Evolutionary conservation across 2,329 filamentous ascomycete species (phyloP).

Genomic region (Penicillium sp.): DNA sequence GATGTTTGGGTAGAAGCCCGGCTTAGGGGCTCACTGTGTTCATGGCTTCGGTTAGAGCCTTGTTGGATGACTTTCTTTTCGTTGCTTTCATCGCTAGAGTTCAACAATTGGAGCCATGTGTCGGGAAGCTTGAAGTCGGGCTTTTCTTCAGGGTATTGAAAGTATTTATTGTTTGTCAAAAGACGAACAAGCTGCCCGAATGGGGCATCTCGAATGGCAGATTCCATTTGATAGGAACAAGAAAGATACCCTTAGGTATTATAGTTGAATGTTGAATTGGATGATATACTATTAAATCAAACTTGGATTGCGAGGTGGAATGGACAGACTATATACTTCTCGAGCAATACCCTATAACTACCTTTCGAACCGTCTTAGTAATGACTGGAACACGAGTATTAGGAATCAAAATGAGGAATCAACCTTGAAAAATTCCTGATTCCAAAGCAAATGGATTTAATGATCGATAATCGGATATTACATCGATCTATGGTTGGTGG

Average conservation of each 20-base stretch:
- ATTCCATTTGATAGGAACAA: constrained; percentile 12
- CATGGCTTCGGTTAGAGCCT: background rate
- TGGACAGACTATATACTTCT: background rate
- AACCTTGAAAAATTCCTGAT: background rate
- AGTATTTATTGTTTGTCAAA: constrained; percentile 43
- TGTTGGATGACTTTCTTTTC: background rate
- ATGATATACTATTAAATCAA: background rate
- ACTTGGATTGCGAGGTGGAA: background rate
- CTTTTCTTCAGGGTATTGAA: constrained; percentile 49
- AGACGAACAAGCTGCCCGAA: constrained; percentile 50
- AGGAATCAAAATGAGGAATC: background rate
- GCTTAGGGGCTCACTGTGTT: constrained; percentile 8
- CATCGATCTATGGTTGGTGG: background rate
- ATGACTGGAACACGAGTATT: background rate
- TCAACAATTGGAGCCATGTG: constrained; percentile 22
- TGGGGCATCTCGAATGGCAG: constrained; percentile 45
- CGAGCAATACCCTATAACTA: too few relatives aligned
- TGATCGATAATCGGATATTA: background rate
- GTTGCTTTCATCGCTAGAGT: background rate
- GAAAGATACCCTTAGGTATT: background rate
- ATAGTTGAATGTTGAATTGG: background rate
- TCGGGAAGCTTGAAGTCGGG: constrained; percentile 32
- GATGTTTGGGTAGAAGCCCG: constrained; percentile 15
- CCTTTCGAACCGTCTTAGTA: too few relatives aligned
- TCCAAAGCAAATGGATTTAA: background rate